Conservation (phyloP, 306 rosid genomes). For the Cyamopsis tetragonoloba region DNA sequence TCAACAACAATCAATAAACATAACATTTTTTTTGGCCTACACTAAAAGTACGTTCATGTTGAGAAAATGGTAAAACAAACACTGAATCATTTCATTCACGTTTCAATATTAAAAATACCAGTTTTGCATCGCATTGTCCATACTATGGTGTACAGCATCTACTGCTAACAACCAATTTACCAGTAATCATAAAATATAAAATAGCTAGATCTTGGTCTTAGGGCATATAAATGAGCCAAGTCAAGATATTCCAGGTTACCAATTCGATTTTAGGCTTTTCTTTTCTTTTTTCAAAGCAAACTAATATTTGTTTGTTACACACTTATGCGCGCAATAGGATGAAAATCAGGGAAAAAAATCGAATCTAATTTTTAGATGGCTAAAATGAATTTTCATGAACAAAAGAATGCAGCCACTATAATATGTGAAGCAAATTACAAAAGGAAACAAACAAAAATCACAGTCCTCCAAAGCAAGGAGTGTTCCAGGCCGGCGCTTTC, state of each 20-base stretch:
- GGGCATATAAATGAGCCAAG: too few species aligned
- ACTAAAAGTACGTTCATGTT: too few species aligned
- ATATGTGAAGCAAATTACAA: slow-evolving; percentile 45
- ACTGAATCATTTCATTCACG: too few species aligned
- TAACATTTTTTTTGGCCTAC: too few species aligned
- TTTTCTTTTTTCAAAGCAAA: too few species aligned
- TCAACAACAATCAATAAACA: too few species aligned
- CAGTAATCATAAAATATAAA: not conserved
- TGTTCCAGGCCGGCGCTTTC: slow-evolving; percentile 27
- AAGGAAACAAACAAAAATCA: slow-evolving; percentile 43
- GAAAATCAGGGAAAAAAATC: not conserved
- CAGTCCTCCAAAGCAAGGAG: slow-evolving; percentile 17
- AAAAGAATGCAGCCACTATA: slow-evolving; percentile 61
- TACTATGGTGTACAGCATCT: not conserved
- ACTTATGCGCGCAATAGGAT: not conserved
- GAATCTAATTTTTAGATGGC: not conserved
- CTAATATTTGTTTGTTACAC: not conserved
- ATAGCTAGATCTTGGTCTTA: too few species aligned
- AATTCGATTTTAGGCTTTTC: too few species aligned
- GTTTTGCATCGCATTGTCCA: not conserved
- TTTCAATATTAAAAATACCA: too few species aligned
- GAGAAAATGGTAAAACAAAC: too few species aligned
- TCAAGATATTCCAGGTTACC: too few species aligned
- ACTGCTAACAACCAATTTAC: not conserved
- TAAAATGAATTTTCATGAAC: slow-evolving; percentile 31